phyloP scores from a whole-genome alignment of 2,329 filamentous ascomycete genomes.

The Colletotrichum liaoningense region DNA sequence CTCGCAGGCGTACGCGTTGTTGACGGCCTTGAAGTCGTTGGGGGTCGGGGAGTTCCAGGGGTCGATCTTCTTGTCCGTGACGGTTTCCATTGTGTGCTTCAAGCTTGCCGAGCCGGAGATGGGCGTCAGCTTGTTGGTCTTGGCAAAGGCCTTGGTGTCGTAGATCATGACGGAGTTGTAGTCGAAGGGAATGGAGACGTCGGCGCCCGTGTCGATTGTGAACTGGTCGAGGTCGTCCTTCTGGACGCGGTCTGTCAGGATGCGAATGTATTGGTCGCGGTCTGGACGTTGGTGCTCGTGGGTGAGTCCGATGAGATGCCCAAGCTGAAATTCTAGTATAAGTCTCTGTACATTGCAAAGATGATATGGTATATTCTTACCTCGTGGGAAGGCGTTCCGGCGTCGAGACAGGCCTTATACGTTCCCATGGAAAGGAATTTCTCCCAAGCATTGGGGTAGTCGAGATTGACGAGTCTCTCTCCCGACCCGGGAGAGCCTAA shows the following conservation, averaged over 20 bases:
- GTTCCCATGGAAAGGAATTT: accelerated
- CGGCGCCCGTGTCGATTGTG: neutral
- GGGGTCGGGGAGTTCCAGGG: conserved; percentile 3
- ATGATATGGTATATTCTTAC: neutral
- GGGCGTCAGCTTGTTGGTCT: neutral
- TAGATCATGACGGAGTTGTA: conserved; percentile 28
- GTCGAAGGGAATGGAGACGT: conserved; percentile 12
- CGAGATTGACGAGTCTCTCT: neutral
- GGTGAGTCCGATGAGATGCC: conserved; percentile 12
- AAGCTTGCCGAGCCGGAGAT: neutral
- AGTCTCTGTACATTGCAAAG: neutral
- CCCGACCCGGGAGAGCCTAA: neutral
- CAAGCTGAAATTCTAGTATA: neutral
- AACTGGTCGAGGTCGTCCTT: neutral
- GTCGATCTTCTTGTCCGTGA: neutral
- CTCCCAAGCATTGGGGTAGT: neutral
- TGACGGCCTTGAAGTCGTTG: conserved; percentile 13
- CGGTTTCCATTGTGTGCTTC: neutral
- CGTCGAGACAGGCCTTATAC: neutral
- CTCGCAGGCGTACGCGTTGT: conserved; percentile 13
- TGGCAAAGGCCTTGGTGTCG: neutral
- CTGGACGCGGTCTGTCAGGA: neutral
- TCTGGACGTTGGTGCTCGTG: conserved; percentile 20
- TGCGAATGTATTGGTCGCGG: neutral
- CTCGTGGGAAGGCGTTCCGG: neutral